Percentiles rank a stretch among this genome's conserved stretches.
These are phyloP conservation scores for Staphylotrichum tortipilum DNA, from an alignment of 495 filamentous ascomycete species.

Conservation along the genomic window DNA sequence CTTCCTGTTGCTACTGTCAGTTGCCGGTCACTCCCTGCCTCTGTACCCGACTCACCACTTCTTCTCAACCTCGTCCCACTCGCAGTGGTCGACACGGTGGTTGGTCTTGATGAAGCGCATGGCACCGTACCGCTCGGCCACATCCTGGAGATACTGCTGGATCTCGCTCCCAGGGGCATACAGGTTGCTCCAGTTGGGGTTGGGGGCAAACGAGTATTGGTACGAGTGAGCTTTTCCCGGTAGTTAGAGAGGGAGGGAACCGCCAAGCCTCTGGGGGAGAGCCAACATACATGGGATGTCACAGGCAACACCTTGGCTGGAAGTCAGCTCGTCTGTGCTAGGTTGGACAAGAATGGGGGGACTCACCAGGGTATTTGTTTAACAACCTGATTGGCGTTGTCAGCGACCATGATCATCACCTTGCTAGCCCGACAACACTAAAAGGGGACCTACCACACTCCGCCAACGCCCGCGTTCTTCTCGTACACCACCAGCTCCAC, in stretches of 20 bases:
- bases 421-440: background rate
- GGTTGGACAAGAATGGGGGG: too few species aligned
- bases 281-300: slow-evolving; percentile 32
- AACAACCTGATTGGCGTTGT: too few species aligned
- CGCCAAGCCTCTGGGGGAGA: background rate
- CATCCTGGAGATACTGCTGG: slow-evolving; percentile 47
- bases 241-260: background rate
- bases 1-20: slow-evolving; percentile 17
- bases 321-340: background rate
- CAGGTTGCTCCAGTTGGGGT: slow-evolving; percentile 53
- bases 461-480: slow-evolving; percentile 34
- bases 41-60: slow-evolving; percentile 55
- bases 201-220: slow-evolving; percentile 60
- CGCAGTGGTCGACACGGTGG: slow-evolving; percentile 31
- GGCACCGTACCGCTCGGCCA: slow-evolving; percentile 52
- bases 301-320: slow-evolving; percentile 31
- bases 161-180: slow-evolving; percentile 60
- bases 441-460: slow-evolving; percentile 28
- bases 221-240: slow-evolving; percentile 43
- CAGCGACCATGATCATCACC: too few species aligned
- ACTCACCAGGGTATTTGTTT: slow-evolving; percentile 36
- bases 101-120: slow-evolving; percentile 37
- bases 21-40: too few species aligned
- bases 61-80: slow-evolving; percentile 47
- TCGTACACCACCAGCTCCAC: slow-evolving; percentile 38